Evolutionary conservation across 208 protist species (phyloP).

Genomic region (Leishmania tropica): DNA sequence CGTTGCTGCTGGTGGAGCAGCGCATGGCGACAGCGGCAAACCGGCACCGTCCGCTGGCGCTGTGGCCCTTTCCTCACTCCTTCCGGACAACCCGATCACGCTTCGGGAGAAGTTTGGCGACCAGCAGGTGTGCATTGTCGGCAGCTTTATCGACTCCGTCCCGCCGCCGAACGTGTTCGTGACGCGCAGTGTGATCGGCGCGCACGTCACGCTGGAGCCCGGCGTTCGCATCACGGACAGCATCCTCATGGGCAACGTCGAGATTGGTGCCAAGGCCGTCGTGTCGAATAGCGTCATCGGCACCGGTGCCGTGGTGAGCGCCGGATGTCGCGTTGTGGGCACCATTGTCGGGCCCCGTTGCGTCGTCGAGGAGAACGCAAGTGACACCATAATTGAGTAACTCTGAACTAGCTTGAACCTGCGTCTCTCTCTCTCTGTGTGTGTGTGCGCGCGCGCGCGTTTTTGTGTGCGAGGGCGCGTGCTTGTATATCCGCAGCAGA

Average conservation of each 20-base stretch:
- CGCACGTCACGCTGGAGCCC: slow-evolving; percentile 60
- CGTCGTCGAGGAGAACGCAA: slow-evolving; percentile 56
- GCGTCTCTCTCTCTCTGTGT: no score
- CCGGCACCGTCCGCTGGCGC: slow-evolving; percentile 17
- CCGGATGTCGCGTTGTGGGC: slow-evolving; percentile 36
- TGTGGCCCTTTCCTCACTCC: slow-evolving; percentile 48
- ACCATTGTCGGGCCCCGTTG: slow-evolving; percentile 65
- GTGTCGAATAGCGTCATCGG: slow-evolving; percentile 65
- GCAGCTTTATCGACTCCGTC: slow-evolving; percentile 67
- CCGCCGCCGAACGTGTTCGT: slow-evolving; percentile 59
- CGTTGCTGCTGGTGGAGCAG: not conserved
- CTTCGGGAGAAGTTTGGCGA: slow-evolving; percentile 38
- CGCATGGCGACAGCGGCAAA: slow-evolving; percentile 12
- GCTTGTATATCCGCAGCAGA: not conserved
- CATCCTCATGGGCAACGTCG: slow-evolving; percentile 71
- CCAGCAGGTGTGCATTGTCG: slow-evolving; percentile 55
- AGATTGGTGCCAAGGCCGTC: slow-evolving; percentile 59
- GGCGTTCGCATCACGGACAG: slow-evolving; percentile 72
- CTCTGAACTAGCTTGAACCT: not conserved
- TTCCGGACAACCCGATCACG: slow-evolving; percentile 62
- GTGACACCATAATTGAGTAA: slow-evolving; percentile 48
- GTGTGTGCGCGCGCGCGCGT: not conserved
- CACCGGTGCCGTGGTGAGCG: slow-evolving; percentile 54
- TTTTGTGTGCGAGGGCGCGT: not conserved
- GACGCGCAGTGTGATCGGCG: slow-evolving; percentile 78